Evolutionary conservation across 2,329 filamentous ascomycete species (phyloP), one percentile per base, ranked within the genome.

Genomic region (Beauveria brongniartii): DNA sequence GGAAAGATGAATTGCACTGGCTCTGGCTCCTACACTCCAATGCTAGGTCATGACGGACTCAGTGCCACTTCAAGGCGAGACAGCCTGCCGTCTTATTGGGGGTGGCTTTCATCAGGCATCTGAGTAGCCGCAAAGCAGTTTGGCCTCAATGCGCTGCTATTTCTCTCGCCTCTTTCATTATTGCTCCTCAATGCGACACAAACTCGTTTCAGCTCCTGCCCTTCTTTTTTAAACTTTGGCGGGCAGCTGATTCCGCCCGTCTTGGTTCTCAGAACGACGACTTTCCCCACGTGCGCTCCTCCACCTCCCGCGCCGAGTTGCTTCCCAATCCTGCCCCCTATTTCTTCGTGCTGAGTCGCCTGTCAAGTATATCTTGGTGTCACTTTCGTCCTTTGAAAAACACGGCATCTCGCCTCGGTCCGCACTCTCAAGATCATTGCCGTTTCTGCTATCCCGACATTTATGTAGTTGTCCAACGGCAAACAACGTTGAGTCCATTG

Each of bases 281-380:
- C 37, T 22, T 52, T 59, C 56, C 56, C 56, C 56, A 59, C 56
- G 56, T 59, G 56, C 34, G 56, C 47, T 26, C 56, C 56, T 51
- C 56, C 56, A 52, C 37, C 47, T 34, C 41, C 54, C 30, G 26
- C 34, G 47, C 48, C 8, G 56, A 26, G 56, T 52, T 44, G 47
- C 56, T 44, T 59, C 44, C 9, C 10, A 51, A 51, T 40, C 18
- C 24, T 52, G 12, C 37, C 55, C 56, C 56, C 56, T 59, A 59
- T 59, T 59, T 59, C 37, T 46, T 34, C 16, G 24, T 46, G 28
- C 30, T 47, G 16, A 47, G 34, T 34, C 16, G 55, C 40, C 44
- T 2, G 44, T 34, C 55, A 20, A 58, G 30, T 22, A 50, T 20
- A 58, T 50, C 55, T 22, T 22, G 48, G 28, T 44, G 55, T 41